Conservation (phyloP, 768 basidiomycete genomes). For the Saitozyma podzolica region DNA sequence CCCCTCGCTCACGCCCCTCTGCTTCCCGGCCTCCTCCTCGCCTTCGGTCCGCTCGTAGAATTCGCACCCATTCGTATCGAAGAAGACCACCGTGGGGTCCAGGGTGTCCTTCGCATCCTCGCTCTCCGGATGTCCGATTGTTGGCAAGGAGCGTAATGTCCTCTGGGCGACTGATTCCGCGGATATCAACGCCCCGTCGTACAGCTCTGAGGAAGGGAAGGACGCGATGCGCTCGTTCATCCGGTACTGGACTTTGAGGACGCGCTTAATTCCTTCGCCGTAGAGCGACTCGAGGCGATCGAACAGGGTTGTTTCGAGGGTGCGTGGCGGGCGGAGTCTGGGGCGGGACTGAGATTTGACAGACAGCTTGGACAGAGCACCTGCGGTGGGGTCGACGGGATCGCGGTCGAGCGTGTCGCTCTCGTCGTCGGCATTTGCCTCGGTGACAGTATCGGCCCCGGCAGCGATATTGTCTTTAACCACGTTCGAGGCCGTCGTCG, state of each 20-base stretch:
- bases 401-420: not conserved
- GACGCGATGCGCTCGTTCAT: slow-evolving; percentile 84
- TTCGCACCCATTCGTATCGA: slow-evolving; percentile 91
- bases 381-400: not conserved
- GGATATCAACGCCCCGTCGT: slow-evolving; percentile 68
- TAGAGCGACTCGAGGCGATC: slow-evolving; percentile 88
- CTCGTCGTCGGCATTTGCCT: not conserved
- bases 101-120: slow-evolving; percentile 73
- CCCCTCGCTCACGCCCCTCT: slow-evolving; percentile 66
- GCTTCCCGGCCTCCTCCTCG: slow-evolving; percentile 59
- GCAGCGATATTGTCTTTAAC: too few relatives aligned
- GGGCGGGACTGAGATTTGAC: not conserved
- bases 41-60: slow-evolving; percentile 73
- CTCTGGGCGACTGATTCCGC: slow-evolving; percentile 70
- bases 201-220: slow-evolving; percentile 82
- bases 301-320: slow-evolving; percentile 86
- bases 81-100: slow-evolving; percentile 79
- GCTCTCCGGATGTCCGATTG: slow-evolving; percentile 54
- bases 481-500: too few relatives aligned
- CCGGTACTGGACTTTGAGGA: slow-evolving; percentile 84
- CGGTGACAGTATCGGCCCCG: too few relatives aligned
- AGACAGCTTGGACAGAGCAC: not conserved
- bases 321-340: slow-evolving; percentile 60
- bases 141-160: slow-evolving; percentile 70
- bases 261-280: slow-evolving; percentile 74